Percentiles rank a stretch among this genome's conserved stretches.
Conservation (phyloP, 2,329 filamentous ascomycete genomes). For the Penicillium sumatraense region DNA sequence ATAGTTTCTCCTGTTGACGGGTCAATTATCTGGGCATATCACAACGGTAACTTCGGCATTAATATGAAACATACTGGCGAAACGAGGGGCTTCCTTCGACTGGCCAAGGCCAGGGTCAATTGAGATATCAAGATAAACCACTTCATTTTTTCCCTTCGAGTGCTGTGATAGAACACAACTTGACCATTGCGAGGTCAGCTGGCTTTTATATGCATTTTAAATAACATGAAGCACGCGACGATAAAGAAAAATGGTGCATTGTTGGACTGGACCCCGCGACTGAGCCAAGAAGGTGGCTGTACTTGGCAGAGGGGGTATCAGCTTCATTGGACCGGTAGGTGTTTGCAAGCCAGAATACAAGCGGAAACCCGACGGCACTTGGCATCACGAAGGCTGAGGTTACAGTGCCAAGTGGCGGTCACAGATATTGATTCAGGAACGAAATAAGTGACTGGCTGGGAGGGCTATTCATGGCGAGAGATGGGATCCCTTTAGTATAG, state of each 20-base stretch:
- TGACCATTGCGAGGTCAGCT: neutral
- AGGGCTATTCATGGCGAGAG: neutral
- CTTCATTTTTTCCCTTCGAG: conserved; percentile 24
- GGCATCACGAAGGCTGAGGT: conserved; percentile 16
- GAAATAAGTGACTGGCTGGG: neutral
- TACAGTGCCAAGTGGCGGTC: conserved; percentile 18
- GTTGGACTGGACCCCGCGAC: conserved; percentile 1
- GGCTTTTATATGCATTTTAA: neutral
- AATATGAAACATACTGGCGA: conserved; percentile 14
- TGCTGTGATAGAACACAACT: no score
- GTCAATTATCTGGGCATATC: neutral
- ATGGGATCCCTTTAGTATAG: no score
- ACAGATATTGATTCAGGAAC: neutral
- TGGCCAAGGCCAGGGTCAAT: conserved; percentile 14
- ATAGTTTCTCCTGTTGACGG: conserved; percentile 20
- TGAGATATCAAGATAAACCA: conserved; percentile 11
- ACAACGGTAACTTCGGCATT: no score
- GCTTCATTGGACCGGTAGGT: conserved; percentile 13
- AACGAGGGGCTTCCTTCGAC: conserved; percentile 16
- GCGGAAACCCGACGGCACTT: conserved; percentile 23
- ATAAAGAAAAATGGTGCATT: conserved; percentile 4
- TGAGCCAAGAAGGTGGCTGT: conserved; percentile 13
- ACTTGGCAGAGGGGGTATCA: conserved; percentile 12
- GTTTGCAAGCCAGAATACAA: neutral
- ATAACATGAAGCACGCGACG: conserved; percentile 9